Base-by-base conservation (phyloP, 108 stramenopile genomes). In the Cyclotella baltica region DNA sequence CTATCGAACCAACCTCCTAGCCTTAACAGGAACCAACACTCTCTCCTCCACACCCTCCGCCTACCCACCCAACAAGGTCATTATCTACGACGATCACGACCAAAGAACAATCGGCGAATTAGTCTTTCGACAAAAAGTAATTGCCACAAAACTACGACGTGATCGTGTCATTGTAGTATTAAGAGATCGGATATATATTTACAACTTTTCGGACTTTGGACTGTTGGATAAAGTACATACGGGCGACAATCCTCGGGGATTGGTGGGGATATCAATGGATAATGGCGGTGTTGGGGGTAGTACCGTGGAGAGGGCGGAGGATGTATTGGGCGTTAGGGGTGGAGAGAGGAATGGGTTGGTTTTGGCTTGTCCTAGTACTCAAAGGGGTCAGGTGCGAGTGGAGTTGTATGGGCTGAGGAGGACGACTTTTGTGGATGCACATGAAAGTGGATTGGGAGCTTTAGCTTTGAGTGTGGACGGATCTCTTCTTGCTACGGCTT, bases 11-110 rank as follows among this genome's bases (percentile, higher is more conserved):
- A 99, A 99, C 63, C 84, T 99, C 8, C 87, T 99, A 68, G 98
- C 98, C 13, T 85, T 99, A 34, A 98, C 98, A 22, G 98, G 99
- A 10, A 90, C 46, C 29, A 61, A 90, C 18, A 88, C 89, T 0
- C 43, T 85, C 23, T 88, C 92, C 34, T 90, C 89, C 2, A 48
- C 84, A 30, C 86, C 92, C 29, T 98, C 99, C 3, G 86, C 97
- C 11, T 96, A 90, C 35, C 96, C 98, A 23, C 93, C 96, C 16
- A 96, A 98, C 76, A 98, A 98, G 70, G 98, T 99, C 1, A 90
- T 97, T 78, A 97, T 99, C 34, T 99, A 98, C 95, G 99, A 99
- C 65, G 99, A 99, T 87, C 96, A 98, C 70, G 80, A 93, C 40
- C 94, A 94, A 73, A 82, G 91, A 36, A 96, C 94, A 59, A 93